Evolutionary conservation across 2,329 filamentous ascomycete genomes (phyloP).

Genomic region (Ophidiomyces ophidiicola): DNA sequence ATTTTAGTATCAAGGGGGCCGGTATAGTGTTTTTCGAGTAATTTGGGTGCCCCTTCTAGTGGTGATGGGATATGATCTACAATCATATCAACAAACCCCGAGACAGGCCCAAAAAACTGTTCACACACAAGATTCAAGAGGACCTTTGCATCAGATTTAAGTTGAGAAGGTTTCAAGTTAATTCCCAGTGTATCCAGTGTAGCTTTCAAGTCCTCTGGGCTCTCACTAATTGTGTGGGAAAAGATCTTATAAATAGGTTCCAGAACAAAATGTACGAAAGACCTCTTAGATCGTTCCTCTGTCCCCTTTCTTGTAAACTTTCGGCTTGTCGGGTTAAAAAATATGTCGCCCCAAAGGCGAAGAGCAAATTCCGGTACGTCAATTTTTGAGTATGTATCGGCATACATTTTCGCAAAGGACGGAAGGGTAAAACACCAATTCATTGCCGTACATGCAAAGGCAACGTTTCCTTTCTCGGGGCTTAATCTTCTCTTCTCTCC

Average conservation of each 20-base stretch:
- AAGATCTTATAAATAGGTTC: slow-evolving; percentile 98
- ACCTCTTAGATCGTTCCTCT: slow-evolving; percentile 67
- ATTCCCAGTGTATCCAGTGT: slow-evolving; percentile 74
- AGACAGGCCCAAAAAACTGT: slow-evolving; percentile 85
- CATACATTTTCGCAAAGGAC: slow-evolving; percentile 94
- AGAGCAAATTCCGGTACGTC: slow-evolving; percentile 71
- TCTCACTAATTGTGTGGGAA: slow-evolving; percentile 86
- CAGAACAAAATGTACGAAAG: slow-evolving; percentile 87
- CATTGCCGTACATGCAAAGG: slow-evolving; percentile 86
- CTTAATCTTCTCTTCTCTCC: slow-evolving; percentile 72
- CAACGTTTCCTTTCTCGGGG: slow-evolving; percentile 95
- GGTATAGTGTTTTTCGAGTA: slow-evolving; percentile 80
- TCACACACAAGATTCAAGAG: slow-evolving; percentile 81
- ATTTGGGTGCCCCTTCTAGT: slow-evolving; percentile 59
- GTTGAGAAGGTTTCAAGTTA: slow-evolving; percentile 77
- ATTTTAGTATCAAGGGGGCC: slow-evolving; percentile 74
- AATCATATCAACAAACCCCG: slow-evolving; percentile 92
- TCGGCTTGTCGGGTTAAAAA: slow-evolving; percentile 81
- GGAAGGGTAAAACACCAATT: slow-evolving; percentile 92
- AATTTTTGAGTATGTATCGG: slow-evolving; percentile 71
- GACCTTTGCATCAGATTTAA: slow-evolving; percentile 78
- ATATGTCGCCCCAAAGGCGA: slow-evolving; percentile 91
- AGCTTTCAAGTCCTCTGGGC: slow-evolving; percentile 66
- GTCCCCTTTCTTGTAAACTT: slow-evolving; percentile 81
- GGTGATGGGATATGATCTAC: slow-evolving; percentile 82